Evolutionary conservation across 2,329 filamentous ascomycete species (phyloP), one percentile per base, ranked within the genome.

Genomic region (Torrubiella hemipterigena): DNA sequence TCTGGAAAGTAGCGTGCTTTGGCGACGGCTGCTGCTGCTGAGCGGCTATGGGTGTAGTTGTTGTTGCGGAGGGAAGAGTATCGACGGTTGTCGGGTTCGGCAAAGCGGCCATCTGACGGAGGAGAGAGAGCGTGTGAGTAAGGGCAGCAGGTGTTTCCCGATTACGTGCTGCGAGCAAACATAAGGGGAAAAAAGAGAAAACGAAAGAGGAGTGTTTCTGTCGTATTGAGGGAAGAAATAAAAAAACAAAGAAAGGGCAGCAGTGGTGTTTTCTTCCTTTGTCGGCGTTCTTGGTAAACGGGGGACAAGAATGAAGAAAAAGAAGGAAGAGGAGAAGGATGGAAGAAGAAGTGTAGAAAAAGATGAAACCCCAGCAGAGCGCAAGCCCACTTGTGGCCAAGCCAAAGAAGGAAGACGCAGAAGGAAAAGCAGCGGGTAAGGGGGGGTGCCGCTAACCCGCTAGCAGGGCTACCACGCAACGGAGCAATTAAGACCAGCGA

Each of bases 61-160:
- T 25, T 18, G 30, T 11, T 12, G 33, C n/a, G 18, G 33, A 18
- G 37, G 40, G 40, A 33, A 42, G 51, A 42, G 50, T 43, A 33
- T 46, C 37, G 40, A 34, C 37, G 34, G 41, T 46, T 38, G 43
- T 50, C 41, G 47, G 51, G 38, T 27, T 44, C 46, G 52, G 55
- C 46, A 56, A 45, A 48, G 58, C 55, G 52, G 59, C 59, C 61
- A 65, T 65, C 61, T 64, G 63, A 55, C 52, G 49, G 39, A 42
- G 45, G 44, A 45, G 42, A 45, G 32, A 36, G 42, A 39, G 46
- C n/a, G 41, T 36, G 46, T 50, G 41, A 50, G 50, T 46, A 39
- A 40, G 31, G 36, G 38, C n/a, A n/a, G n/a, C n/a, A n/a, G 39
- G 38, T 40, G 33, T 42, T 36, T 40, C 38, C 26, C 42, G 41